Evolutionary conservation across 306 rosid genomes (phyloP), one percentile per base, ranked within the genome.

Genomic region (Lathyrus aphaca): DNA sequence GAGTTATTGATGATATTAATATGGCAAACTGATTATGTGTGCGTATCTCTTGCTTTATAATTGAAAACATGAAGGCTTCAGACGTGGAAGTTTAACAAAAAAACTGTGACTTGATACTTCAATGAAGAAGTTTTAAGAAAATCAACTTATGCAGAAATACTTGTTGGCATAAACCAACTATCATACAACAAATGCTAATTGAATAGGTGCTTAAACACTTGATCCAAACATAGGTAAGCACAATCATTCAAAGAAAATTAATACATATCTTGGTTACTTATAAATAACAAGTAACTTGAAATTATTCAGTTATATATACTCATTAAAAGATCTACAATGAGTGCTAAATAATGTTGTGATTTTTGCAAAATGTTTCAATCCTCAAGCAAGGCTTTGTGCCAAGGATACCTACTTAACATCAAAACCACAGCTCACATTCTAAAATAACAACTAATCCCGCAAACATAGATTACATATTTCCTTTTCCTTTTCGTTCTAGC

Each of bases 381-480:
- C 23, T 9, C 43, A 51, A 71, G 58, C 68, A 64, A 64, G 5
- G 51, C 29, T 60, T 55, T 68, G 65, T 38, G 81, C 69, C 63
- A 61, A 58, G 64, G 63, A 63, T 59, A 55, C 39, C 54, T 55
- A 37, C 68, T 55, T 44, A 77, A 81, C 78, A 78, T 76, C 59
- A 72, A 64, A 62, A 38, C 81, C 63, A 71, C 46, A 73, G 55
- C 73, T 64, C 76, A 50, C 43, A 19, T 37, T 76, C 76, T 40
- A 73, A 53, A 74, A 5, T 49, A 30, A 38, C 11, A 44, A 62
- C 84, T 69, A 71, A 77, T 82, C 49, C 80, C 63, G 66, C 75
- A 65, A 60, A 65, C 66, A 79, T 79, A 70, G 16, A 39, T 62
- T 39, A 63, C 68, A 63, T 9, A 8, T 56, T 14, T 7, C 40